Base-by-base conservation (phyloP, 768 basidiomycete species). In the Cystobasidium ongulense region DNA sequence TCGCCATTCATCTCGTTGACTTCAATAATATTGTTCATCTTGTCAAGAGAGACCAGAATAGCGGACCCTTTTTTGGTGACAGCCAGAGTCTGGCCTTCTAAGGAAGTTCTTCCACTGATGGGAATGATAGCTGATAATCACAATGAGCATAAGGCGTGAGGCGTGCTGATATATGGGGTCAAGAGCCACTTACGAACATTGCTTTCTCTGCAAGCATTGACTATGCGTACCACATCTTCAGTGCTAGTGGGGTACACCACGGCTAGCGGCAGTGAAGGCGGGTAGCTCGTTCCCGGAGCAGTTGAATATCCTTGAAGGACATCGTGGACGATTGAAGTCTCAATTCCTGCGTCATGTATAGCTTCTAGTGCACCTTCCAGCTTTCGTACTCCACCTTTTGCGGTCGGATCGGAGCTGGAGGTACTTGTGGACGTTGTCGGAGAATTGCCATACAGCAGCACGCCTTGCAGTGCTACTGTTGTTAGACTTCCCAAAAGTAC, bases 1-100 rank as follows among this genome's bases (percentile, higher is more conserved):
- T 92, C 90, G 1, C 86, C 85, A 77, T 92, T 90, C 0, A 82
- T 33, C 21, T 38, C 72, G 77, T 91, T 85, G 54, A 93, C 87
- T 50, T 85, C 85, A 2, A 94, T 77, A 64, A 94, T 89, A 64
- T 85, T 84, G 80, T 92, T 85, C 92, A 96, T 94, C 41, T 77
- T 72, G 74, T 79, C 78, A 29, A 7, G 76, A 72, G 21, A 76
- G 21, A 1, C 77, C 71, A 31, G 76, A 67, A 29, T 67, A 57
- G 66, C 77, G 61, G 38, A 78, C 72, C 52, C 68, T 21, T 43
- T 78, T 76, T 38, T 75, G 38, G 18, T 39, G 35, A 52, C 73
- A 54, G 76, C 5, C 41, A 46, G 31, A 73, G 75, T 35, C 18
- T 77, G 76, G 11, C 77, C 77, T 76, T 73, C 29, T 2, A 50